A percentile compares a stretch with the other conserved stretches of the same genome.
These are phyloP conservation scores for Cladorrhinum sp. DNA, from an alignment of 2,329 filamentous ascomycete species.

Conservation along the genomic window DNA sequence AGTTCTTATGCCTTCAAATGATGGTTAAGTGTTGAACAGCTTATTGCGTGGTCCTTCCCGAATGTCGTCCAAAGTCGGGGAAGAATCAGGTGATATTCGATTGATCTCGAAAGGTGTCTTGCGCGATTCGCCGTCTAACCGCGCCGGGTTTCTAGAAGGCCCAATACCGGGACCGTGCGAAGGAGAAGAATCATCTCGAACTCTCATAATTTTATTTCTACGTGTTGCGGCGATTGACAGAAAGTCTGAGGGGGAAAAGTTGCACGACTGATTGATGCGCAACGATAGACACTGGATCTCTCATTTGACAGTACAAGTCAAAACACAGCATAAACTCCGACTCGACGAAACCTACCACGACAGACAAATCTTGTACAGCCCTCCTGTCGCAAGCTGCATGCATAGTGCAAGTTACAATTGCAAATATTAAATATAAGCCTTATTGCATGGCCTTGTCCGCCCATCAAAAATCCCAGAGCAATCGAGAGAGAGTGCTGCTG, in stretches of 20 bases:
- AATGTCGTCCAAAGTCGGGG: neutral
- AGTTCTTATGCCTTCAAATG: neutral
- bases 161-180: slow-evolving; percentile 1
- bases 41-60: neutral
- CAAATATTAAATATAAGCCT: neutral
- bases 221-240: too few relatives aligned
- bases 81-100: slow-evolving; percentile 1
- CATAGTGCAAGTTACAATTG: neutral
- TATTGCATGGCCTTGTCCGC: neutral
- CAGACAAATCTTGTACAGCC: neutral
- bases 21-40: neutral
- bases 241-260: neutral
- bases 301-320: neutral
- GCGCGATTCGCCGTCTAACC: slow-evolving; percentile 1
- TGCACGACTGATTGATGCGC: neutral
- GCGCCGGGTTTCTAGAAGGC: neutral
- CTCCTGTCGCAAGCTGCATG: neutral
- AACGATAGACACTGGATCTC: neutral
- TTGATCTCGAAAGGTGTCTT: slow-evolving; percentile 4
- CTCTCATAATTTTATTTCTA: neutral
- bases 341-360: neutral
- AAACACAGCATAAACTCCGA: neutral
- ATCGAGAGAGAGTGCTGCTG: too few relatives aligned
- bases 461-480: neutral
- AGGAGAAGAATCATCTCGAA: neutral